These are phyloP conservation scores for Phyllosticta citribraziliensis DNA, from an alignment of 2,329 filamentous ascomycete genomes.

Conservation along the genomic window DNA sequence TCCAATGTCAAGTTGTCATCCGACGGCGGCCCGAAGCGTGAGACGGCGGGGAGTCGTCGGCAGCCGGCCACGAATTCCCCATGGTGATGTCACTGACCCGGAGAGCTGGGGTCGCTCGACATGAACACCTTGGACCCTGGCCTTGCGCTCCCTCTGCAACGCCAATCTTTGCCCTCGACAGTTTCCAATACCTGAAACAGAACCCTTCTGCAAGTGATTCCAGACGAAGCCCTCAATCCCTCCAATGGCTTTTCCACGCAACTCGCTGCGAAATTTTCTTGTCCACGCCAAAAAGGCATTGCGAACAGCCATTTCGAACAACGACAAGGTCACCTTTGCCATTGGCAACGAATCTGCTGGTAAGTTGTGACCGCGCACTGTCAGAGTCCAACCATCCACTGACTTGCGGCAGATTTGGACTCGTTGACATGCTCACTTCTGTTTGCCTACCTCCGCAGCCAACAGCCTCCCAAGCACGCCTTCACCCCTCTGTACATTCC, in stretches of 20 bases:
- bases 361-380: conserved; percentile 14
- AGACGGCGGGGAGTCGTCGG: not conserved
- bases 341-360: conserved; percentile 46
- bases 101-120: too few species aligned
- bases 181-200: not conserved
- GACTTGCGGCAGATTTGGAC: conserved; percentile 55
- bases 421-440: conserved; percentile 66
- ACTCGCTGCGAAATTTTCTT: conserved; percentile 38
- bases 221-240: too few species aligned
- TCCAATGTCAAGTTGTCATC: not conserved
- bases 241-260: conserved; percentile 27
- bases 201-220: not conserved
- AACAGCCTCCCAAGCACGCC: conserved; percentile 37
- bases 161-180: not conserved
- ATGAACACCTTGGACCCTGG: not conserved
- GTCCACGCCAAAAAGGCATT: conserved; percentile 34
- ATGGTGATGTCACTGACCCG: not conserved
- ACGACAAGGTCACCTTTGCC: conserved; percentile 37
- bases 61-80: not conserved
- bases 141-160: not conserved
- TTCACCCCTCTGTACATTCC: conserved; percentile 55
- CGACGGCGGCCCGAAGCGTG: not conserved
- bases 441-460: conserved; percentile 63
- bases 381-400: not conserved
- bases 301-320: conserved; percentile 28